Percentiles rank a stretch among this genome's conserved stretches.
phyloP scores from a whole-genome alignment of 257 asterid species.

The Solanum ossicruentum region DNA sequence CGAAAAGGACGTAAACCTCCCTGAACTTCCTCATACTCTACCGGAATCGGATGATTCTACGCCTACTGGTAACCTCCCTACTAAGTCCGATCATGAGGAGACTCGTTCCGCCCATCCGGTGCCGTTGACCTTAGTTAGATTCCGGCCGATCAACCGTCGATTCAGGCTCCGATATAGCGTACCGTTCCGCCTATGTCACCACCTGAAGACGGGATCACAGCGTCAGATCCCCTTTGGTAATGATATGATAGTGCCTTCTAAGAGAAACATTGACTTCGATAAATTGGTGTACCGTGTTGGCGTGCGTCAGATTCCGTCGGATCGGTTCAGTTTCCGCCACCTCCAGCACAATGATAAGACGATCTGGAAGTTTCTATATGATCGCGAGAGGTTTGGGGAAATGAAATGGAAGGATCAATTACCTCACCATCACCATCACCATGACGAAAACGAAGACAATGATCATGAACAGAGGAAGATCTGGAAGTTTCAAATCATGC shows the following conservation, averaged over 20 bases:
- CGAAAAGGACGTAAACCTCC: background rate
- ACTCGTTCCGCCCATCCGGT: background rate
- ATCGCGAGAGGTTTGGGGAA: background rate
- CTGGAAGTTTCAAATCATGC: background rate
- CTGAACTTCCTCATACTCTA: background rate
- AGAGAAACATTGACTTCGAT: conserved; percentile 24
- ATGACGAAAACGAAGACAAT: background rate
- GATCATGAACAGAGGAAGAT: background rate
- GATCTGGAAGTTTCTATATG: background rate
- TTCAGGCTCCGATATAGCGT: conserved; percentile 10
- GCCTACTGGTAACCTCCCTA: conserved; percentile 16
- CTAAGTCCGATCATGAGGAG: conserved; percentile 5
- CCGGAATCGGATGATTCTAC: background rate
- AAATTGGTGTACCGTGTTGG: conserved; percentile 5
- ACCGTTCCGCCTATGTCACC: conserved; percentile 6
- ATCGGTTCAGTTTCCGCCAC: conserved; percentile 18
- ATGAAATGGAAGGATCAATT: background rate
- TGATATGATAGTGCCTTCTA: conserved; percentile 31
- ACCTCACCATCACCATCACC: conserved; percentile 1
- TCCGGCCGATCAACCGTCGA: conserved; percentile 43
- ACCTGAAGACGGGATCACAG: conserved; percentile 2
- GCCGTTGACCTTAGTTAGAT: conserved; percentile 11
- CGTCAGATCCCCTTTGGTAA: conserved; percentile 22
- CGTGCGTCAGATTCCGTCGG: conserved; percentile 5
- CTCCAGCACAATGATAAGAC: background rate